Base-by-base conservation (phyloP, 2,329 filamentous ascomycete species). In the Diaporthe destruens region DNA sequence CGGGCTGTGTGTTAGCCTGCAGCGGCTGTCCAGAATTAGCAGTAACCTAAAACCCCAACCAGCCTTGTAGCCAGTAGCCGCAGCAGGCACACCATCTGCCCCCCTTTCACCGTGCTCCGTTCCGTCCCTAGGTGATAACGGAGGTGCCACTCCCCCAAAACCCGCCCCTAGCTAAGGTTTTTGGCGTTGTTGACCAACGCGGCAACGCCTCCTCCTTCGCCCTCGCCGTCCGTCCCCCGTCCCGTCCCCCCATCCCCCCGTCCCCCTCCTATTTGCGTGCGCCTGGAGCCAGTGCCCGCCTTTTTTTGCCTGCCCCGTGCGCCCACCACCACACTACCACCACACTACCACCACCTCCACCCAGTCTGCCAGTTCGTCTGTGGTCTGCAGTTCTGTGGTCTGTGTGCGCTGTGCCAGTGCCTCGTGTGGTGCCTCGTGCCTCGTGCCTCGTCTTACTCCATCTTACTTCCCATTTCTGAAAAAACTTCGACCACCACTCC, bases 271-370 rank as follows among this genome's bases (percentile, higher is more conserved):
- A 42, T 39, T 23, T 23, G 54, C 54, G 32, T 65, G 54, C 5
- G 11, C 54, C 54, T 65, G 53, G 1, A 4, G n/a, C n/a, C n/a
- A 4, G 44, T 51, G 56, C 55, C 68, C 39, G 20, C 54, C 36
- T 44, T 57, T 61, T 47, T 51, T 63, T 72, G 71, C 71, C 71
- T 72, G 71, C 71, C 71, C 63, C 53, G 71, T 69, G 44, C 63
- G 49, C 56, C n/a, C 47, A 20, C 47, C 47, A 6, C 18, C 18
- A 29, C 29, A 29, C 29, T n/a, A 29, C 2, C 29, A 29, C 29
- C 29, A 29, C 29, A 29, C 29, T n/a, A 29, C 2, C 29, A 29
- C 29, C 29, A 29, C n/a, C n/a, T 29, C 44, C 44, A 47, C 18
- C 44, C 8, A 12, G 6, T 49, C 47, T 25, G 23, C 14, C n/a